Evolutionary conservation across 1,139 yeast genomes (phyloP).

Genomic region (Scheffersomyces insectosa): DNA sequence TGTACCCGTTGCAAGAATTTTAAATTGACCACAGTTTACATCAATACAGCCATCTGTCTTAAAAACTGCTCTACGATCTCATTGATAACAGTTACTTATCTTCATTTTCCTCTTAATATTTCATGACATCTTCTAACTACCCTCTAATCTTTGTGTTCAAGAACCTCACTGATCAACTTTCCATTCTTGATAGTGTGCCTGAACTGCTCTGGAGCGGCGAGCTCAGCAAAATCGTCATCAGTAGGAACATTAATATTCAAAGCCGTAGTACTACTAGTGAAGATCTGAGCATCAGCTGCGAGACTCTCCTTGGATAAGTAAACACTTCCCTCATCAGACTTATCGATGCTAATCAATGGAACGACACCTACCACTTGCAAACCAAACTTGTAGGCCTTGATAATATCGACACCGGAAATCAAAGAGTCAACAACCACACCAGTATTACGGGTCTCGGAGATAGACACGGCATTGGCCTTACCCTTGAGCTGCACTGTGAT

Average conservation of each 20-base stretch:
- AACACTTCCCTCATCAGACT: slow-evolving; percentile 81
- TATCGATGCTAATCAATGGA: slow-evolving; percentile 85
- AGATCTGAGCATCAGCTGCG: slow-evolving; percentile 62
- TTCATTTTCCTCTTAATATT: background rate
- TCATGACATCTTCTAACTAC: background rate
- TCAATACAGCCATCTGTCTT: no score
- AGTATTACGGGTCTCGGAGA: slow-evolving; percentile 68
- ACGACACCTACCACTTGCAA: slow-evolving; percentile 78
- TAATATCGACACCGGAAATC: slow-evolving; percentile 85
- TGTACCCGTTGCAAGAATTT: no score
- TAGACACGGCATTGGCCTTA: slow-evolving; percentile 84
- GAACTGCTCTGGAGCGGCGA: slow-evolving; percentile 87
- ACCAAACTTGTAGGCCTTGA: slow-evolving; percentile 80
- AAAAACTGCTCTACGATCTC: no score
- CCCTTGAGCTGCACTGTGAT: slow-evolving; percentile 83
- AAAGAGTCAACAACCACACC: slow-evolving; percentile 83
- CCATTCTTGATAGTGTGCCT: slow-evolving; percentile 54
- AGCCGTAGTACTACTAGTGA: slow-evolving; percentile 81
- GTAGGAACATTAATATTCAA: slow-evolving; percentile 80
- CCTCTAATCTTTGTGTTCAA: slow-evolving; percentile 44
- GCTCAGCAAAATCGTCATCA: slow-evolving; percentile 64
- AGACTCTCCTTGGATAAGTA: slow-evolving; percentile 74
- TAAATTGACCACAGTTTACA: no score
- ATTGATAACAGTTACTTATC: no score
- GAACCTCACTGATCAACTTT: slow-evolving; percentile 43